Evolutionary conservation across 2,329 filamentous ascomycete genomes (phyloP), one percentile per base, ranked within the genome.

Genomic region (Phialophora tarda): DNA sequence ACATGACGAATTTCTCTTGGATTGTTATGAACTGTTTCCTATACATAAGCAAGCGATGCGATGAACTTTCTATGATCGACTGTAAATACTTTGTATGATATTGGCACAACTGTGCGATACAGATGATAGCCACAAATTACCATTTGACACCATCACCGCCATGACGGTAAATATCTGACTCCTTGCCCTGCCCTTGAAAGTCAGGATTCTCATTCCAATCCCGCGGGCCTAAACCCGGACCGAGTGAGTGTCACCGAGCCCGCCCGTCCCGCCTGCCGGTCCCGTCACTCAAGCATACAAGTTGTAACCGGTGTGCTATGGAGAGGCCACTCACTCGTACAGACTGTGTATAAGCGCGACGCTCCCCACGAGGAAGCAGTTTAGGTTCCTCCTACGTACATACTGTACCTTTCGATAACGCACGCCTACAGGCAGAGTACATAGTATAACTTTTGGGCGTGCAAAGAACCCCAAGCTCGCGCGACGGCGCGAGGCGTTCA

Each of bases 41-140:
- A n/a, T 21, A 7, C 1, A 34, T 21, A 24, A 38, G 21, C 54
- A 23, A 57, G 61, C 61, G 57, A 63, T 38, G 53, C 11, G 41
- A 57, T 50, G 53, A 63, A 32, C 38, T 24, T 50, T 41, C 38
- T 26, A 47, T 51, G 24, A 17, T 50, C 21, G n/a, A 50, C 28
- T 56, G 11, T n/a, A 28, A n/a, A n/a, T 44, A 44, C 30, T 6
- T n/a, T 17, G 30, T 41, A n/a, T 41, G 38, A 41, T n/a, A 41
- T 41, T 17, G 14, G 38, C 38, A 17, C 38, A 21, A n/a, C 38
- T n/a, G 38, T n/a, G 17, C 17, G 17, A 21, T 44, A 7, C 2
- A n/a, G 38, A 44, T 44, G 5, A n/a, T n/a, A 44, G 2, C 12
- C 14, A 21, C 38, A 44, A 12, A 8, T 8, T 44, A n/a, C 38